These are phyloP conservation scores for Candida namnaoensis DNA, from an alignment of 805 yeast species.

Conservation along the genomic window DNA sequence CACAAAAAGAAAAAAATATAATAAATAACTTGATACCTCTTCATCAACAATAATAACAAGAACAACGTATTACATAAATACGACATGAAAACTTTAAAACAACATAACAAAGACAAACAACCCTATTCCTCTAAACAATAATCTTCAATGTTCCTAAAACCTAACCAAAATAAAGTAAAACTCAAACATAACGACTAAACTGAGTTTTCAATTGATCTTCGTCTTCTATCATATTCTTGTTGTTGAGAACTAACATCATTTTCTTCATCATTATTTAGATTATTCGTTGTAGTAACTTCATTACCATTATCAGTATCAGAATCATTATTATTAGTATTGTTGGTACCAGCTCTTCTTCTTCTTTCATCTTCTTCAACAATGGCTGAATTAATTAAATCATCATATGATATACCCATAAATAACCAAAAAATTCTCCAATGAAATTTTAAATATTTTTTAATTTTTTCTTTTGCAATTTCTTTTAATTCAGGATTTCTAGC, in stretches of 20 bases:
- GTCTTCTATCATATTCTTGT: background rate
- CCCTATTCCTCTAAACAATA: too few relatives aligned
- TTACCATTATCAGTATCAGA: too few relatives aligned
- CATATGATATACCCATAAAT: constrained; percentile 42
- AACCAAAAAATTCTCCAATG: constrained; percentile 38
- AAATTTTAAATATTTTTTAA: constrained; percentile 22
- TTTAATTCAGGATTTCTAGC: constrained; percentile 35
- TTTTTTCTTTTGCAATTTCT: constrained; percentile 29
- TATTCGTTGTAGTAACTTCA: too few relatives aligned
- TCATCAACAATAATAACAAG: too few relatives aligned
- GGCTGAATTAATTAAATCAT: constrained; percentile 43
- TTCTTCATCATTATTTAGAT: too few relatives aligned
- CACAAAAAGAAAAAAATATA: too few relatives aligned
- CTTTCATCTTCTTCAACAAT: constrained; percentile 28
- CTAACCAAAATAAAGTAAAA: too few relatives aligned
- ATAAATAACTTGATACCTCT: too few relatives aligned
- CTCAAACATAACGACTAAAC: background rate
- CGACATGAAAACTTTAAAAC: background rate
- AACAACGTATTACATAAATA: too few relatives aligned
- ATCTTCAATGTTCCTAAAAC: too few relatives aligned
- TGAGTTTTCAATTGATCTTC: background rate
- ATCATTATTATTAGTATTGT: constrained; percentile 1
- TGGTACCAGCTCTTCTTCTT: constrained; percentile 8
- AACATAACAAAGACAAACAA: background rate
- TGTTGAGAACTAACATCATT: too few relatives aligned